Evolutionary conservation across 164 flowering plant species (phyloP), one percentile per base, ranked within the genome.

Genomic region (Chloranthus sessilifolius): DNA sequence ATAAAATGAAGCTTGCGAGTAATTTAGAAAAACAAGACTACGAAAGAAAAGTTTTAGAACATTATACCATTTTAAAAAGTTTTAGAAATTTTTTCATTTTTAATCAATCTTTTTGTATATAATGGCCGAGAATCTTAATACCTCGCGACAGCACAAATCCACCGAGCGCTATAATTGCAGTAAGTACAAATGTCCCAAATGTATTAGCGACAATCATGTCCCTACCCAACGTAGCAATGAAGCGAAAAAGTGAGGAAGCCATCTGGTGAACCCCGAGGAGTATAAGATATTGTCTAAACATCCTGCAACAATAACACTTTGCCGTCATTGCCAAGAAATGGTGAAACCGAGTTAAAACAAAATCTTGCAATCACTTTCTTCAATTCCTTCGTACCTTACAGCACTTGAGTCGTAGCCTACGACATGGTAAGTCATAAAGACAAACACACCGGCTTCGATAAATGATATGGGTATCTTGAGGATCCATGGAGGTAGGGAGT

Each of bases 401-500:
- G 22, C 49, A 50, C 33, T 50, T 58, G 62, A 43, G 24, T 58
- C 62, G 35, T 40, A 74, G 43, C 83, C 86, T 17, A 72, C 66
- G 28, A 65, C 76, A 53, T 80, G 78, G 59, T 81, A 81, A 19
- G 70, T 61, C 21, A 66, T 34, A 48, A 49, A 58, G 5, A 69
- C 71, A 74, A 74, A 78, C n/a, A 71, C 38, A 20, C 52, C 66
- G 12, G 58, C 74, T 65, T 78, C 83, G 1, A 63, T 31, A 24
- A 75, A 41, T 11, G 80, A 30, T 16, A 73, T 44, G 14, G 83
- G 78, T 29, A 73, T 68, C 59, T 71, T 75, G 42, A 78, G 74
- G 53, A 78, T 50, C 83, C 83, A 78, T 39, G 59, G 43, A 11
- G 83, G 80, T 4, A 73, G 50, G 23, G 78, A 53, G 55, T 78